Evolutionary conservation across 192 early-diverging fungal species (phyloP), one percentile per base, ranked within the genome.

Genomic region (Coemansia sp.): DNA sequence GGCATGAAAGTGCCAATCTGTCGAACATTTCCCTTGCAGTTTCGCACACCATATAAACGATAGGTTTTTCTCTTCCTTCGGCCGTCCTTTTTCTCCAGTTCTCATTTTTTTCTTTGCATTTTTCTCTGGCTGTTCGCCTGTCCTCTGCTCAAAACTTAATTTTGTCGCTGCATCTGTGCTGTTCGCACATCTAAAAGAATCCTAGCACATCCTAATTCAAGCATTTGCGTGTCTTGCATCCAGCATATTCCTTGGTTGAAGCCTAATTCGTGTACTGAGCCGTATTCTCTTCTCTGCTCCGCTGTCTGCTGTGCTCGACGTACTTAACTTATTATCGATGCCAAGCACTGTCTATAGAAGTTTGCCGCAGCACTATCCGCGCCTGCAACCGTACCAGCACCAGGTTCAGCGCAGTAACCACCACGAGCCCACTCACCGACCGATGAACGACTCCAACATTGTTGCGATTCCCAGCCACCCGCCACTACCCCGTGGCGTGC

Each of bases 381-480:
- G n/a, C n/a, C 8, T 39, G n/a, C 38, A 14, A 17, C 38, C 8
- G 8, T 17, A 15, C 4, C 27, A n/a, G 15, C 26, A n/a, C 15
- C 28, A 14, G 11, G 17, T 14, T 5, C 6, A n/a, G n/a, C 25
- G 35, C 50, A 14, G 3, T 14, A 56, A 19, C 4, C 29, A 17
- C 42, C 8, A 31, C 31, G 14, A 35, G 5, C 30, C 17, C 22
- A 17, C 11, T 9, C 25, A 28, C 12, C 17, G 14, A 30, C 8
- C 36, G 19, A 63, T 63, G 61, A 63, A 53, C 61, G 36, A 50
- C 32, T 47, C 59, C 2, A 55, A 60, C 40, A 75, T 75, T 22
- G 28, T 75, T 23, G 72, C 72, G 15, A 75, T 75, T 38, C 72
- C 72, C 2, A 58, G 31, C 32, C 61, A 75, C 40, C 72, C 72